A percentile compares a stretch with the other conserved stretches of the same genome.
phyloP scores from a whole-genome alignment of 331 rosid genomes.

The Malus hybrid region DNA sequence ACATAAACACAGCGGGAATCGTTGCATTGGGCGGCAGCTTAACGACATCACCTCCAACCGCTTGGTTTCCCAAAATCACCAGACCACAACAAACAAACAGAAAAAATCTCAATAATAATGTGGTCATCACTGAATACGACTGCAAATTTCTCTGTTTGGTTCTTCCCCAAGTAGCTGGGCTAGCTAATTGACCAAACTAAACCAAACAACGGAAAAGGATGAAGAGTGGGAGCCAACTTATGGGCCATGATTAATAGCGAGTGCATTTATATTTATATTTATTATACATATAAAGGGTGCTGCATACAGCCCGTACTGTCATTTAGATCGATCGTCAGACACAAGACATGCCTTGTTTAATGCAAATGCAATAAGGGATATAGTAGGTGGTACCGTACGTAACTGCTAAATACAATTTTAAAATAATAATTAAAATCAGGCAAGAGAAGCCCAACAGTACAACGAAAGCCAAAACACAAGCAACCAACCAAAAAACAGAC shows the following conservation, averaged over 20 bases:
- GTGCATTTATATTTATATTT: neutral
- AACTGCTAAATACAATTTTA: too few species aligned
- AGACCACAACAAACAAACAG: neutral
- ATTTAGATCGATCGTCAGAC: neutral
- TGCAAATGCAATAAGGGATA: too few species aligned
- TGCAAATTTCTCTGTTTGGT: neutral
- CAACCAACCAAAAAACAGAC: too few species aligned
- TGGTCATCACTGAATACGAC: neutral
- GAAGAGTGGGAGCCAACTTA: neutral
- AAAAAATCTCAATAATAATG: neutral
- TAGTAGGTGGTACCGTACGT: too few species aligned
- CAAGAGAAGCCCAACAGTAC: too few species aligned
- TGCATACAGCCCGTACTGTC: neutral
- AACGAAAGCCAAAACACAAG: too few species aligned
- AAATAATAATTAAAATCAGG: too few species aligned
- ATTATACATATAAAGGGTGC: neutral
- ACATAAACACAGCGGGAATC: conserved; percentile 30
- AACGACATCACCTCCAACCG: neutral
- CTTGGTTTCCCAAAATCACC: neutral
- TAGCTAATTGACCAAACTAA: neutral
- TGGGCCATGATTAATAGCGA: neutral
- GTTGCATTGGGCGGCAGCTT: conserved; percentile 9
- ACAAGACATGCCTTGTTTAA: too few species aligned
- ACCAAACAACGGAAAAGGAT: neutral
- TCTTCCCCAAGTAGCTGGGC: too few species aligned